Evolutionary conservation across 2,329 filamentous ascomycete species (phyloP).

Genomic region (Phyllachora maydis): DNA sequence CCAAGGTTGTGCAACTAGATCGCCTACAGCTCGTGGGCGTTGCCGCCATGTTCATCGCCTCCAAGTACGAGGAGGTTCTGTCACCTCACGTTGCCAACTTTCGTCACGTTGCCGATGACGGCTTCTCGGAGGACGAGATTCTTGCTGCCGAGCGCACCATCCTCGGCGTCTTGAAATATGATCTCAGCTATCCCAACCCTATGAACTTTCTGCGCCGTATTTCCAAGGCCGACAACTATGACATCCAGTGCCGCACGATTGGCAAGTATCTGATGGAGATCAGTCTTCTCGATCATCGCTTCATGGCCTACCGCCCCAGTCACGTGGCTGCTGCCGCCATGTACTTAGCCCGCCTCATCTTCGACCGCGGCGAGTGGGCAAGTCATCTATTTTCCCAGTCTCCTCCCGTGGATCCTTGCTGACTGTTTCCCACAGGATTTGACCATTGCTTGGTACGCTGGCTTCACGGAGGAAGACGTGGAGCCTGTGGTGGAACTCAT

Average conservation of each 20-base stretch:
- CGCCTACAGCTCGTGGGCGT: slow-evolving; percentile 92
- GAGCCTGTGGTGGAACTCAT: slow-evolving; percentile 82
- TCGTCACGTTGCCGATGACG: slow-evolving; percentile 88
- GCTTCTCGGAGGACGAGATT: slow-evolving; percentile 88
- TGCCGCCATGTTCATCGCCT: slow-evolving; percentile 98
- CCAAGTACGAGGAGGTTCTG: slow-evolving; percentile 96
- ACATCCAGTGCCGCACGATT: slow-evolving; percentile 90
- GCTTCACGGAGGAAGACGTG: slow-evolving; percentile 84
- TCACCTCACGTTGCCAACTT: slow-evolving; percentile 96
- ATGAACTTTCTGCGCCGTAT: slow-evolving; percentile 99
- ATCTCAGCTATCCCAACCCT: slow-evolving; percentile 94
- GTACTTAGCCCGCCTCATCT: slow-evolving; percentile 80
- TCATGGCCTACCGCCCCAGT: slow-evolving; percentile 76
- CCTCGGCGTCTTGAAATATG: slow-evolving; percentile 78
- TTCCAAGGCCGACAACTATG: slow-evolving; percentile 98
- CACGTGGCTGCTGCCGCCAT: slow-evolving; percentile 83
- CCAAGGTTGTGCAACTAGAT: slow-evolving; percentile 89
- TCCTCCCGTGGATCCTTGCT: slow-evolving; percentile 6
- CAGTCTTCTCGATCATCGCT: slow-evolving; percentile 82
- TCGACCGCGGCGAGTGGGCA: slow-evolving; percentile 85
- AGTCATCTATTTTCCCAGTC: slow-evolving; percentile 13
- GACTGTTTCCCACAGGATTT: slow-evolving; percentile 39
- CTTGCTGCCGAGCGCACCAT: slow-evolving; percentile 93
- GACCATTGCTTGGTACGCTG: slow-evolving; percentile 75
- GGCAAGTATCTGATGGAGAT: slow-evolving; percentile 98